These are phyloP conservation scores for Suhomyces xylopsoci DNA, from an alignment of 805 yeast genomes.

Conservation along the genomic window DNA sequence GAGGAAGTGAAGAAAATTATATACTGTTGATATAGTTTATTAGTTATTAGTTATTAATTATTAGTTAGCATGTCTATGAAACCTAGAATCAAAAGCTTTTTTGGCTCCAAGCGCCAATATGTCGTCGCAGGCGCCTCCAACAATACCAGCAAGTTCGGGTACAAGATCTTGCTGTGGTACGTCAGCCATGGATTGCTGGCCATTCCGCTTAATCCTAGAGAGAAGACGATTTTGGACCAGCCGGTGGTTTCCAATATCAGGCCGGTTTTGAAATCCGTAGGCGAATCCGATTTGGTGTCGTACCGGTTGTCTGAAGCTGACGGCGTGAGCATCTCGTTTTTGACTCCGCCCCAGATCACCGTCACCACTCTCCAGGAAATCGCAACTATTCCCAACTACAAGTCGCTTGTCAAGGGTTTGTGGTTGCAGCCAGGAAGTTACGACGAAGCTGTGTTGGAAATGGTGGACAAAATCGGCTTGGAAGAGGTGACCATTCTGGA, in stretches of 20 bases:
- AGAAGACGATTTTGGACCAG: conserved; percentile 45
- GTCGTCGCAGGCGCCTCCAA: conserved; percentile 73
- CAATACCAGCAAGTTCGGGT: conserved; percentile 64
- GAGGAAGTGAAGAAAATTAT: no score
- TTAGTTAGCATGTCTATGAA: conserved; percentile 30
- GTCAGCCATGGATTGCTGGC: conserved; percentile 52
- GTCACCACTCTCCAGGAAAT: conserved; percentile 31
- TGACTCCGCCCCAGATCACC: conserved; percentile 72
- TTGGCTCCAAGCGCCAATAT: conserved; percentile 50
- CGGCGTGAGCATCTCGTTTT: conserved; percentile 59
- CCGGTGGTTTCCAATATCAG: conserved; percentile 33
- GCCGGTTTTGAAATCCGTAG: conserved; percentile 23
- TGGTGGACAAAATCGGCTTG: conserved; percentile 35
- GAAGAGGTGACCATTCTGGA: conserved; percentile 35
- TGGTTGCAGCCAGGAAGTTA: conserved; percentile 89
- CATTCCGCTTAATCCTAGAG: conserved; percentile 62
- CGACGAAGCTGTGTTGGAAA: conserved; percentile 47
- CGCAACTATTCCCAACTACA: conserved; percentile 39
- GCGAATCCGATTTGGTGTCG: conserved; percentile 15
- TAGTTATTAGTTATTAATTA: no score
- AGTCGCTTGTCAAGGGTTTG: conserved; percentile 46
- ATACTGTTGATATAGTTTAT: no score
- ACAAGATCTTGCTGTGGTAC: conserved; percentile 70
- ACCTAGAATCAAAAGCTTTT: conserved; percentile 41
- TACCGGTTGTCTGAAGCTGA: conserved; percentile 31